Conservation (phyloP, 768 basidiomycete genomes). For the Jaapia argillacea region DNA sequence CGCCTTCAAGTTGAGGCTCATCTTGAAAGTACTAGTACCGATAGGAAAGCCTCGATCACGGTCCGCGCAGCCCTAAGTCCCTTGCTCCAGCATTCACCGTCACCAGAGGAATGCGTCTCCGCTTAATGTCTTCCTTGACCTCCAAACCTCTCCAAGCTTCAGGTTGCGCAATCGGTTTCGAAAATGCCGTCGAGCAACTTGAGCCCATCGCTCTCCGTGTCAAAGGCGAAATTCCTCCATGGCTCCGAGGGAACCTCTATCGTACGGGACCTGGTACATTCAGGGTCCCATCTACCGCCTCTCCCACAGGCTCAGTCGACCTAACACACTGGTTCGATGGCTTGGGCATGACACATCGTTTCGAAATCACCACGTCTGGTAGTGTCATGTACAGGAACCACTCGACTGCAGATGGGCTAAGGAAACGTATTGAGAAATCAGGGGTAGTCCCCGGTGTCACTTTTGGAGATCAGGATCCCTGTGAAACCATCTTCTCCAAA, state of each 20-base stretch:
- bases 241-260: constrained; percentile 26
- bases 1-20: background rate
- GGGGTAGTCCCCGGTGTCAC: constrained; percentile 5
- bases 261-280: constrained; percentile 27
- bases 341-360: constrained; percentile 27
- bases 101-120: background rate
- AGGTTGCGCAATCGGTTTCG: background rate
- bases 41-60: background rate
- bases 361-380: constrained; percentile 23
- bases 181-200: background rate
- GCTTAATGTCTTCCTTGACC: background rate
- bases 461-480: constrained; percentile 17
- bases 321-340: constrained; percentile 32
- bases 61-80: background rate
- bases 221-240: background rate
- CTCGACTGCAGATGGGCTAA: constrained; percentile 18
- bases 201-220: background rate
- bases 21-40: background rate
- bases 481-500: constrained; percentile 16
- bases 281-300: constrained; percentile 15
- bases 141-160: background rate
- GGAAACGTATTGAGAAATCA: constrained; percentile 15
- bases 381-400: constrained; percentile 25
- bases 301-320: constrained; percentile 13
- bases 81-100: background rate